Evolutionary conservation across 306 rosid species (phyloP), one percentile per base, ranked within the genome.

Genomic region (Gillenia trifoliata): DNA sequence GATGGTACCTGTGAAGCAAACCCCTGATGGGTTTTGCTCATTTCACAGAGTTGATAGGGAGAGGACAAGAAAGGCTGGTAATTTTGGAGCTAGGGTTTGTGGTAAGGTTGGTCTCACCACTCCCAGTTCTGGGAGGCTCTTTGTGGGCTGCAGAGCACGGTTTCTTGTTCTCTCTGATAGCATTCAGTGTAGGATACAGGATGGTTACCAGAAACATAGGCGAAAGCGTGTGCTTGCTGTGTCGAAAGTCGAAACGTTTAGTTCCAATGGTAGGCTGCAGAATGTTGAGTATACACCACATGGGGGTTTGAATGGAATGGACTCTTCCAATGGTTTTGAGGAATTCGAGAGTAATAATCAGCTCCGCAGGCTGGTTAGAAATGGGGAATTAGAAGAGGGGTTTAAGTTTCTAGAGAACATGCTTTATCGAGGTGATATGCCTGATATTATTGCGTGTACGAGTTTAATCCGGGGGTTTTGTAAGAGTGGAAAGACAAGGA

Each of bases 401-500:
- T 81, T 92, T 68, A 86, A 72, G 82, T 83, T 85, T 72, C 78
- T 95, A 1, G 91, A 92, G 81, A 80, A 71, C 50, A 86, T 90
- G 90, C 85, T 80, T 60, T 79, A 62, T 81, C 86, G 62, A 3
- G 97, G 96, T 0, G 86, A 86, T 26, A 81, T 85, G n/a, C 99
- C 99, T 1, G 96, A 95, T 77, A 85, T 87, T 34, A 84, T 89
- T 65, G 89, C 89, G 1, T 92, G 96, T 74, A 95, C 97, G 17
- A 87, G 88, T 47, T 81, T 95, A 61, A 92, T 95, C 72, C 92
- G 99, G 1, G 92, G 89, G 65, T 86, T 90, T 77, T 95, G 99
- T 81, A 92, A 78, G 78, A 74, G 19, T 8, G 89, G 95, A 0
- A 84, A 75, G 81, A 87, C 92, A 16, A 87, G 74, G 81, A 95